phyloP scores from a whole-genome alignment of 148 eudicot species.

The Suaeda aralocaspica region DNA sequence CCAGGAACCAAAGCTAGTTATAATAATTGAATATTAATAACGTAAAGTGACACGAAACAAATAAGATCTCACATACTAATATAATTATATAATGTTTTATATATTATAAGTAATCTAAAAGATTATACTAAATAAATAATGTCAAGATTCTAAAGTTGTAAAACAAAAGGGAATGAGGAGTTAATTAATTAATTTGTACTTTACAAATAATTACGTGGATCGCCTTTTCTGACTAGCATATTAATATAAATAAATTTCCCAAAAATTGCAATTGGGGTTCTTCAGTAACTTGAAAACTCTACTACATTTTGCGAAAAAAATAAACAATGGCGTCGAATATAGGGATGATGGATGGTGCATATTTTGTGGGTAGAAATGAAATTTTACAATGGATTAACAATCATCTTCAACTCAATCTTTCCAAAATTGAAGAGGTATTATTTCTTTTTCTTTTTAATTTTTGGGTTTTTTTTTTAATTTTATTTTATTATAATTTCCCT shows the following conservation, averaged over 20 bases:
- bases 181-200: too few species aligned
- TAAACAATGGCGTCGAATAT: conserved; percentile 63
- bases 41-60: too few species aligned
- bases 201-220: too few species aligned
- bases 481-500: too few species aligned
- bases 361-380: conserved; percentile 92
- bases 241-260: not conserved
- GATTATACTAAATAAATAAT: too few species aligned
- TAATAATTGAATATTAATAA: too few species aligned
- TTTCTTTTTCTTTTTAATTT: not conserved
- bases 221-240: conserved; percentile 4
- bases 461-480: not conserved
- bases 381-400: conserved; percentile 78
- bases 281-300: not conserved
- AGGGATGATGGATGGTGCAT: conserved; percentile 94
- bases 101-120: too few species aligned
- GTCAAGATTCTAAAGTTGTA: too few species aligned
- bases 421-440: conserved; percentile 83
- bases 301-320: not conserved
- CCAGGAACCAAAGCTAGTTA: too few species aligned
- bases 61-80: too few species aligned
- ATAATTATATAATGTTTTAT: too few species aligned
- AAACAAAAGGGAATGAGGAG: too few species aligned
- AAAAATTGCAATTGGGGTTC: conserved; percentile 9
- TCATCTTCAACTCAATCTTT: conserved; percentile 73